Evolutionary conservation across 2,329 filamentous ascomycete genomes (phyloP), one percentile per base, ranked within the genome.

Genomic region (Fusarium transvaalense): DNA sequence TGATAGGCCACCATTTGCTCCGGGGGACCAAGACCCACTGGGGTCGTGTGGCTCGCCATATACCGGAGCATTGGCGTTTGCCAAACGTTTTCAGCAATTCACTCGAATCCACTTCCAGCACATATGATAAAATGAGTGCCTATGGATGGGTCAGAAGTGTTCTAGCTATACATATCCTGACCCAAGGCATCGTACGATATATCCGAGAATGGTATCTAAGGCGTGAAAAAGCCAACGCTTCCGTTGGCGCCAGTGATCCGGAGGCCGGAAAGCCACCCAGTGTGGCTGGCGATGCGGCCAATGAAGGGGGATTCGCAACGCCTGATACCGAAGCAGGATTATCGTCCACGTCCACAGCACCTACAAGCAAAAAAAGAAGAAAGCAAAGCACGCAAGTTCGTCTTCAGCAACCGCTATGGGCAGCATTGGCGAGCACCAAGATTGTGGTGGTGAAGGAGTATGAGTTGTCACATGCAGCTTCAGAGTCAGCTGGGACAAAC

Each of bases 361-460:
- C 79, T 76, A 87, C 81, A 82, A 88, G 86, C 68, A 97, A 96
- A 81, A 96, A 93, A 82, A 91, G 92, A 82, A 89, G 92, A 81
- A 95, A 96, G 82, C 93, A 97, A 81, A 95, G 92, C 76, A 94
- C 93, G 61, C 92, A 96, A 79, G 93, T 97, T 71, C 87, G 94
- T 78, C 92, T 93, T 78, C 90, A 93, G 76, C 94, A 97, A 81
- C 94, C 94, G 48, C 88, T 97, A 69, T 97, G 94, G 94, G 93
- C 94, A 68, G 94, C 94, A 47, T 87, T 97, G 73, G 94, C 94
- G 52, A 97, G 93, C 81, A 97, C 94, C 76, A 97, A 97, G 85
- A 94, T 97, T 77, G 95, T 96, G 74, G 93, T 97, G 81, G 90
- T 97, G 76, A 96, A 97, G 82, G 94, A 94, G 80, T 92, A 93